Conservation (phyloP, 352 stramenopile species). For the Pythium guiyangense region DNA sequence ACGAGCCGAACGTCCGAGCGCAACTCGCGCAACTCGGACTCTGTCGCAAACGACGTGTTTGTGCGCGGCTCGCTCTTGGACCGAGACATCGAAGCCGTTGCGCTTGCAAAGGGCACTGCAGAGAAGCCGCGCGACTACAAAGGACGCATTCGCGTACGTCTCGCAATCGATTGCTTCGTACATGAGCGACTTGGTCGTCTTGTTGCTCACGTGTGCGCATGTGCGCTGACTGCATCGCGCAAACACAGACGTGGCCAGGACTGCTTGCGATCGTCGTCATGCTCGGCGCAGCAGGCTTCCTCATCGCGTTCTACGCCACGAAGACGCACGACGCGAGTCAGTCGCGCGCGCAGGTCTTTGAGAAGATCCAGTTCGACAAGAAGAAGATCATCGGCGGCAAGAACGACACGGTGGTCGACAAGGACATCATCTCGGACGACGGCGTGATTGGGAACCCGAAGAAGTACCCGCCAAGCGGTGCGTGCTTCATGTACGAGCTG, state of each 20-base stretch:
- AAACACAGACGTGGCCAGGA: constrained; percentile 27
- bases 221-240: neutral
- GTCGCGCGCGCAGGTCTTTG: constrained; percentile 11
- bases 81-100: constrained; percentile 15
- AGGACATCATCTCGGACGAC: constrained; percentile 54
- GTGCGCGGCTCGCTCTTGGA: constrained; percentile 18
- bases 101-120: neutral
- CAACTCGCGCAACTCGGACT: too few species aligned
- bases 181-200: neutral
- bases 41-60: constrained; percentile 11
- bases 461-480: constrained; percentile 47
- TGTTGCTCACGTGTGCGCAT: too few species aligned
- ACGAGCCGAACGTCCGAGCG: constrained; percentile 3
- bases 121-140: constrained; percentile 18
- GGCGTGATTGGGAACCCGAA: constrained; percentile 70
- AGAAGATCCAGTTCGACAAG: constrained; percentile 14
- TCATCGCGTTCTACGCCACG: constrained; percentile 25
- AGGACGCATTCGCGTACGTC: constrained; percentile 17
- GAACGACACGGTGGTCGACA: constrained; percentile 15
- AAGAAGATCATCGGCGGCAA: constrained; percentile 3
- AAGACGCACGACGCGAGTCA: constrained; percentile 16
- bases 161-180: neutral
- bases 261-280: constrained; percentile 25
- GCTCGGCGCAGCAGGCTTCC: constrained; percentile 21
- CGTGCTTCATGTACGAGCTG: neutral